A percentile compares a stretch with the other conserved stretches of the same genome.
Evolutionary conservation across 139 green algal species (phyloP).

Genomic region (Chlamydomonas urium): DNA sequence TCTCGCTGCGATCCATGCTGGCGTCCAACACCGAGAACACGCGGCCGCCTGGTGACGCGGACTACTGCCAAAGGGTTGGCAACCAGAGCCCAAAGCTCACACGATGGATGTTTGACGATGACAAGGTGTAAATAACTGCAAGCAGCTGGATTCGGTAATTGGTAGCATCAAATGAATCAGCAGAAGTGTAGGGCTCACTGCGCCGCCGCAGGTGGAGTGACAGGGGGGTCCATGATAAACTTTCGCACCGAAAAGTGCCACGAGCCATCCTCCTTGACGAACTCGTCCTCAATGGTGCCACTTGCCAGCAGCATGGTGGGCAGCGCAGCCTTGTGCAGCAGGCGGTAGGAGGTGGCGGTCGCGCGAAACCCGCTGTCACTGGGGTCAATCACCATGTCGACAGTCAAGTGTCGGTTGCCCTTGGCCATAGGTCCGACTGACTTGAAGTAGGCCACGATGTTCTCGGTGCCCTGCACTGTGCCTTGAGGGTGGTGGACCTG

Average conservation of each 20-base stretch:
- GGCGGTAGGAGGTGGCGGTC: constrained; percentile 10
- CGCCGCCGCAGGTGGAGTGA: too few species aligned
- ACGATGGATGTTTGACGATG: constrained; percentile 8
- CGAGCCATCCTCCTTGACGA: constrained; percentile 19
- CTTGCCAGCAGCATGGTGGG: constrained; percentile 23
- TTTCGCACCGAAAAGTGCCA: constrained; percentile 20
- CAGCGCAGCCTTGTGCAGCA: constrained; percentile 20
- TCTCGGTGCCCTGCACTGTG: constrained; percentile 1
- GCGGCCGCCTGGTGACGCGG: constrained; percentile 58
- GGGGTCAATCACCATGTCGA: constrained; percentile 20
- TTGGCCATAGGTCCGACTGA: constrained; percentile 3
- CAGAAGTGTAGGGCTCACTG: too few species aligned
- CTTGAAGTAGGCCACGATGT: constrained; percentile 21
- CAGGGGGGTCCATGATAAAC: constrained; percentile 27
- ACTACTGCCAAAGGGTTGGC: constrained; percentile 62
- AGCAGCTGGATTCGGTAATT: too few species aligned
- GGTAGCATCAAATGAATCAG: too few species aligned
- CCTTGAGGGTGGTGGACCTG: constrained; percentile 5
- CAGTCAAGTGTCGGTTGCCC: constrained; percentile 33
- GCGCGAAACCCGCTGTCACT: not conserved
- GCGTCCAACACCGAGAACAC: constrained; percentile 72
- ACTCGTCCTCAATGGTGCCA: constrained; percentile 27
- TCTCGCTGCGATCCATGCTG: constrained; percentile 82
- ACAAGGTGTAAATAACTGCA: constrained; percentile 16
- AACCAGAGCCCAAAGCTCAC: constrained; percentile 42